phyloP scores from a whole-genome alignment of 163 green algal genomes.

The Volvox carteri region DNA sequence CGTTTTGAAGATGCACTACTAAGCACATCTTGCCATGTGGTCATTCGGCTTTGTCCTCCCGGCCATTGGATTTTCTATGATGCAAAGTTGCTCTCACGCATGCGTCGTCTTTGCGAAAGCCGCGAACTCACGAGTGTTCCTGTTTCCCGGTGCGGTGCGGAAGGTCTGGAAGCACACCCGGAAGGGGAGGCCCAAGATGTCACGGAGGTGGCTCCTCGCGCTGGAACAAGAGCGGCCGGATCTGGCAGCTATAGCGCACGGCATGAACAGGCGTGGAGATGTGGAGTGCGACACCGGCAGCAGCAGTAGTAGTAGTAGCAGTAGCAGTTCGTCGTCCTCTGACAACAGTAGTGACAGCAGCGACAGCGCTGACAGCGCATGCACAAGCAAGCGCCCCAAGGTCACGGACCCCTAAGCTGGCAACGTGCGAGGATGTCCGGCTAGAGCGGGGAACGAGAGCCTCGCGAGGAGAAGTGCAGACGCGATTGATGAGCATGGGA shows the following conservation, averaged over 20 bases:
- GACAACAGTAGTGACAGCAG: neutral
- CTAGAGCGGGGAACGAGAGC: too few species aligned
- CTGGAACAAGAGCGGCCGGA: conserved; percentile 77
- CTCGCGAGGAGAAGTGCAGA: too few species aligned
- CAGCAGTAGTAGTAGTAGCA: conserved; percentile 56
- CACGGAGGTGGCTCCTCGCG: conserved; percentile 75
- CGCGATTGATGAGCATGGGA: too few species aligned
- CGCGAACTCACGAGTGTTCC: neutral
- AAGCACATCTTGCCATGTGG: too few species aligned
- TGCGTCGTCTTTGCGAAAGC: too few species aligned
- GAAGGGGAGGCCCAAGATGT: conserved; percentile 88
- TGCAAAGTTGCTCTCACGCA: too few species aligned
- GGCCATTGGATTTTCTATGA: too few species aligned
- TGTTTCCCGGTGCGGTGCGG: neutral
- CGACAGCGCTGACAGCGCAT: neutral
- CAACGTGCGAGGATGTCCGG: too few species aligned
- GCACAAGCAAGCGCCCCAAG: too few species aligned
- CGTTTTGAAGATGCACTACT: too few species aligned
- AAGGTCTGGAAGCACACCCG: conserved; percentile 82
- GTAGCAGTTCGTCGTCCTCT: conserved; percentile 47
- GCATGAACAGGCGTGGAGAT: conserved; percentile 49
- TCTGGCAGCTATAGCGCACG: conserved; percentile 72
- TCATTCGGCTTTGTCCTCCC: too few species aligned
- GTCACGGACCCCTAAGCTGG: too few species aligned
- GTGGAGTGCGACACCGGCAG: conserved; percentile 46